A percentile compares a stretch with the other conserved stretches of the same genome.
Conservation (phyloP, 2,329 filamentous ascomycete species). For the Alternaria conjuncta region DNA sequence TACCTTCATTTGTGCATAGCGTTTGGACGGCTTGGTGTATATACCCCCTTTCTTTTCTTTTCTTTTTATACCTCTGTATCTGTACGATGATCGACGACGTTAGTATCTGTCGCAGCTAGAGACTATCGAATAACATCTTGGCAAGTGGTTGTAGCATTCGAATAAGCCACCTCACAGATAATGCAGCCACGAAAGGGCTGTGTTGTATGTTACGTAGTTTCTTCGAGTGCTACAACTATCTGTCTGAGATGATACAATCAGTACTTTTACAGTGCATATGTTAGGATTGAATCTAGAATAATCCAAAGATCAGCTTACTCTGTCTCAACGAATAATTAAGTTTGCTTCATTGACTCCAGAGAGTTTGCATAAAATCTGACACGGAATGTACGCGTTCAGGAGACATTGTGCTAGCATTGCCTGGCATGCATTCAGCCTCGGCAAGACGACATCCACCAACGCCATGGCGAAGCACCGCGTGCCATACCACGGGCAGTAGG, state of each 20-base stretch:
- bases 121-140: background rate
- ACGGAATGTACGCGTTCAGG: background rate
- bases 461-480: background rate
- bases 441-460: background rate
- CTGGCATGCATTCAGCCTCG: constrained; percentile 7
- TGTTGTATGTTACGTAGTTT: background rate
- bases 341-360: background rate
- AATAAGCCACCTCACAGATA: background rate
- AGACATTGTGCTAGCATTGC: background rate
- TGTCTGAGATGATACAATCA: background rate
- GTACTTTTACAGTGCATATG: background rate
- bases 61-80: constrained; percentile 17
- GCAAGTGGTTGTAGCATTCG: background rate
- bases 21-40: constrained; percentile 25
- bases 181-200: background rate
- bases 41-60: constrained; percentile 23
- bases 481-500: background rate
- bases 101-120: constrained; percentile 1
- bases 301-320: background rate
- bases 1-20: constrained; percentile 36
- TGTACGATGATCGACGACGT: constrained; percentile 8
- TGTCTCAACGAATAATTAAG: background rate
- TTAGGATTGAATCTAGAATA: background rate
- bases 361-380: background rate
- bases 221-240: background rate